phyloP scores from a whole-genome alignment of 2,329 filamentous ascomycete genomes.

The Aspergillus tamarii region DNA sequence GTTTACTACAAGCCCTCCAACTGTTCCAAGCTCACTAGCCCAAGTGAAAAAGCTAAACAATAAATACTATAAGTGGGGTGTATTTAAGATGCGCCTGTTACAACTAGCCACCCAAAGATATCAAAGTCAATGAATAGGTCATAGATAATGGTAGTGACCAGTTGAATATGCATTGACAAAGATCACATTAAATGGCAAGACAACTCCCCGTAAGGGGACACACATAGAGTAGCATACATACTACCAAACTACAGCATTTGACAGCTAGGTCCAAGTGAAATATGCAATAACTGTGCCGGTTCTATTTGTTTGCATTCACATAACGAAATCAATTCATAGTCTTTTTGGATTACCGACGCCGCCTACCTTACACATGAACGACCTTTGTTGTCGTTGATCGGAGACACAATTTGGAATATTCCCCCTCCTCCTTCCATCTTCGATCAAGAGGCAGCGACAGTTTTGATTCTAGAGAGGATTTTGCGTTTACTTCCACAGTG shows the following conservation, averaged over 20 bases:
- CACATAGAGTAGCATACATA: neutral
- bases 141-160: neutral
- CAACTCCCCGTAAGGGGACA: neutral
- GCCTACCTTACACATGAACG: conserved; percentile 2
- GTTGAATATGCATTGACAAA: neutral
- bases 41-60: neutral
- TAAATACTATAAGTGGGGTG: neutral
- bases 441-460: neutral
- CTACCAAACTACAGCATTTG: neutral
- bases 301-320: neutral
- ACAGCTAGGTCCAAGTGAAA: neutral
- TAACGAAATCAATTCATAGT: conserved; percentile 14
- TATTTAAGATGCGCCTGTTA: neutral
- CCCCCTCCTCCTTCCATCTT: neutral
- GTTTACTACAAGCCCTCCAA: neutral
- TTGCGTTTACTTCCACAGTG: conserved; percentile 69
- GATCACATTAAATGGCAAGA: neutral
- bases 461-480: neutral
- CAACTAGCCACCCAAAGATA: neutral
- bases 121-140: neutral
- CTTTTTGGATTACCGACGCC: conserved; percentile 11
- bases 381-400: neutral
- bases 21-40: neutral
- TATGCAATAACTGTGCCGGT: neutral
- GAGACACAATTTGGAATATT: neutral